These are phyloP conservation scores for Dimocarpus longan DNA, from an alignment of 345 rosid species.

Conservation along the genomic window DNA sequence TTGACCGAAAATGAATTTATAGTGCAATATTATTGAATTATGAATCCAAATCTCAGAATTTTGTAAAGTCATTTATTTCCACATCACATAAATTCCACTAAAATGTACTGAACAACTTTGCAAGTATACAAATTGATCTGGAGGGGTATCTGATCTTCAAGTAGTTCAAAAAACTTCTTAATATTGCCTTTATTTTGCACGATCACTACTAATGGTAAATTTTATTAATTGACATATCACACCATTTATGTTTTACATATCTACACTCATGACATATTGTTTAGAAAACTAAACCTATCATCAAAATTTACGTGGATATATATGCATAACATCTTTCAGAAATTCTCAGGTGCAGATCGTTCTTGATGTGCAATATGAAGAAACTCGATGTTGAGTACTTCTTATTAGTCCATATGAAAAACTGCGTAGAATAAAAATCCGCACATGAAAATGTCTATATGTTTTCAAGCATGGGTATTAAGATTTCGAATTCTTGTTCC, in stretches of 20 bases:
- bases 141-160: background rate
- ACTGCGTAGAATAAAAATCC: background rate
- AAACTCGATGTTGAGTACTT: background rate
- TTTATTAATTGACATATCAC: background rate
- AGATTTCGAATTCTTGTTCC: slow-evolving; percentile 29
- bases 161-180: slow-evolving; percentile 4
- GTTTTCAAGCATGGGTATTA: slow-evolving; percentile 17
- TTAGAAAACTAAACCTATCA: background rate
- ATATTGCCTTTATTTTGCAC: no score
- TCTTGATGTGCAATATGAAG: background rate
- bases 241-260: background rate
- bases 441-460: background rate
- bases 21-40: no score
- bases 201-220: no score
- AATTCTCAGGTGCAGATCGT: background rate
- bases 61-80: no score
- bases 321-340: no score
- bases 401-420: background rate
- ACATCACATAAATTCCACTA: no score
- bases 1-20: no score
- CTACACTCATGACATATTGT: background rate
- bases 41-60: no score
- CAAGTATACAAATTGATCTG: no score
- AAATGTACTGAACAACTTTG: no score
- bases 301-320: background rate